phyloP scores from a whole-genome alignment of 805 yeast genomes.

The Cyberlindnera euphorbiae region DNA sequence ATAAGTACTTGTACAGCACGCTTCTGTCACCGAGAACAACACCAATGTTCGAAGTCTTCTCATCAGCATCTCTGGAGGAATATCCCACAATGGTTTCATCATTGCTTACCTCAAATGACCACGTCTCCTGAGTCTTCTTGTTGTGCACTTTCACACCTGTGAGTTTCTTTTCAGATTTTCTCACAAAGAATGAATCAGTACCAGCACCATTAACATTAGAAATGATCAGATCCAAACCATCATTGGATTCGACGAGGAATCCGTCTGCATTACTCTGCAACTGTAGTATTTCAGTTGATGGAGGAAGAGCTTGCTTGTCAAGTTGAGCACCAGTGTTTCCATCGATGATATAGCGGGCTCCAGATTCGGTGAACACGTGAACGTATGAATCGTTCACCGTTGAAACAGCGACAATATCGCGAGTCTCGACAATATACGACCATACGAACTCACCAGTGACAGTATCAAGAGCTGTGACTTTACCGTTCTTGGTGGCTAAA shows the following conservation, averaged over 20 bases:
- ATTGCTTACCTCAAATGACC: slow-evolving; percentile 30
- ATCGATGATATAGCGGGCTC: slow-evolving; percentile 19
- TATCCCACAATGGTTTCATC: slow-evolving; percentile 38
- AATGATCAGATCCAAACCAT: slow-evolving; percentile 18
- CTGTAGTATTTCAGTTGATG: slow-evolving; percentile 8
- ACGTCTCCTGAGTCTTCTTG: slow-evolving; percentile 29
- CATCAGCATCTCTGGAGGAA: slow-evolving; percentile 35
- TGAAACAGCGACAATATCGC: slow-evolving; percentile 23
- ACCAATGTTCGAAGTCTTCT: slow-evolving; percentile 56
- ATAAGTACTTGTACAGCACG: slow-evolving; percentile 77
- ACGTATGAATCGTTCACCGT: slow-evolving; percentile 13
- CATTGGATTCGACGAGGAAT: slow-evolving; percentile 15
- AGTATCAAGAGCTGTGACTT: slow-evolving; percentile 40
- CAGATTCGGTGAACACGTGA: slow-evolving; percentile 19
- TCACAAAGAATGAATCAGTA: slow-evolving; percentile 18
- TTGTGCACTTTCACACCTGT: slow-evolving; percentile 19
- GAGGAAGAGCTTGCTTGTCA: slow-evolving; percentile 10
- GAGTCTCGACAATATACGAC: slow-evolving; percentile 27
- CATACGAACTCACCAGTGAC: slow-evolving; percentile 36
- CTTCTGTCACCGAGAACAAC: slow-evolving; percentile 62
- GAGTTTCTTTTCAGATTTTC: slow-evolving; percentile 24
- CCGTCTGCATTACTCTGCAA: slow-evolving; percentile 17
- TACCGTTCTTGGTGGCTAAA: slow-evolving; percentile 36
- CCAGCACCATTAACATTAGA: slow-evolving; percentile 2
- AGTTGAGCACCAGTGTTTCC: slow-evolving; percentile 28